Conservation (phyloP, 805 yeast genomes). For the Lachancea quebecensis region DNA sequence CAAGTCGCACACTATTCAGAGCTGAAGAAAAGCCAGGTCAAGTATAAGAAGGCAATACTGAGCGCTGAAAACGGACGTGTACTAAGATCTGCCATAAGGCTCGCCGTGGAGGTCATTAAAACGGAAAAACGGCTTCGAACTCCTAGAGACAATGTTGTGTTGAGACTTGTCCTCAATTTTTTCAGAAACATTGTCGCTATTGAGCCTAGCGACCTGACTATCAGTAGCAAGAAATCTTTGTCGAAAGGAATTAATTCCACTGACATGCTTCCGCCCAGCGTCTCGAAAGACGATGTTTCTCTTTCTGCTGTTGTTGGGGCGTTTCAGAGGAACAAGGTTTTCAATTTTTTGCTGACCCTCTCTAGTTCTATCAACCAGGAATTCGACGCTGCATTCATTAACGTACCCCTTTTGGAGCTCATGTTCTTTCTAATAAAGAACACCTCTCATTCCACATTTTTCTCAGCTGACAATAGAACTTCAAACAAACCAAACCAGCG, state of each 20-base stretch:
- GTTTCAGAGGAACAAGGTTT: slow-evolving; percentile 64
- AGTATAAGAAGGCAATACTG: slow-evolving; percentile 65
- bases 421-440: slow-evolving; percentile 58
- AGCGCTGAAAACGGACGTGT: slow-evolving; percentile 52
- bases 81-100: slow-evolving; percentile 59
- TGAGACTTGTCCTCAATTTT: slow-evolving; percentile 65
- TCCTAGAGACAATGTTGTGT: slow-evolving; percentile 61
- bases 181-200: slow-evolving; percentile 74
- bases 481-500: not conserved
- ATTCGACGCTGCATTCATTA: slow-evolving; percentile 55
- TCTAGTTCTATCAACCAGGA: slow-evolving; percentile 58
- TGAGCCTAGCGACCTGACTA: slow-evolving; percentile 56
- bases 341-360: slow-evolving; percentile 65
- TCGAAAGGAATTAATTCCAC: slow-evolving; percentile 28
- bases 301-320: slow-evolving; percentile 48
- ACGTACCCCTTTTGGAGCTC: slow-evolving; percentile 60
- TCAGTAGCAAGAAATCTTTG: slow-evolving; percentile 36
- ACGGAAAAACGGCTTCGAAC: slow-evolving; percentile 50
- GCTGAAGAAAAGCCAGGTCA: slow-evolving; percentile 57
- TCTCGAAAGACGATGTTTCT: slow-evolving; percentile 61
- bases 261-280: slow-evolving; percentile 46
- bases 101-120: slow-evolving; percentile 57
- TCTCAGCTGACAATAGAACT: slow-evolving; percentile 2
- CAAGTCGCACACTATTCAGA: slow-evolving; percentile 53
- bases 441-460: slow-evolving; percentile 33